Percentiles rank a stretch among this genome's conserved stretches.
Evolutionary conservation across 2,329 filamentous ascomycete species (phyloP).

Genomic region (Cercospora berteroae): DNA sequence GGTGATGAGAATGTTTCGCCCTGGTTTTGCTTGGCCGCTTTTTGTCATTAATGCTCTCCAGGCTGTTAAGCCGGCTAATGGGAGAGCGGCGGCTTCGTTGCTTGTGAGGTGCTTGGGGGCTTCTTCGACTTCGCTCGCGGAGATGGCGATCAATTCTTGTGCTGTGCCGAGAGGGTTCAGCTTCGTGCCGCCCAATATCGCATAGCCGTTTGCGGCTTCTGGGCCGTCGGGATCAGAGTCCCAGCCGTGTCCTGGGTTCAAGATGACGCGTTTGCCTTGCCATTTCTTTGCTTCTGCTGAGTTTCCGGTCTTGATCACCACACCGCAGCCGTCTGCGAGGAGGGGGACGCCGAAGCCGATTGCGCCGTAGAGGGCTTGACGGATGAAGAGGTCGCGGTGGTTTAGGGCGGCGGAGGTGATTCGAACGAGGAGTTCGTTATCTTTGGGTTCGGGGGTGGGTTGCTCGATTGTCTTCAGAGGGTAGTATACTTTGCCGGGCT

Average conservation of each 20-base stretch:
- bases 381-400: conserved; percentile 92
- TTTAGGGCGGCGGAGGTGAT: conserved; percentile 82
- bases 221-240: conserved; percentile 67
- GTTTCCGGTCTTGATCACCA: conserved; percentile 64
- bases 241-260: conserved; percentile 81
- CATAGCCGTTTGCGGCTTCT: conserved; percentile 60
- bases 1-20: conserved; percentile 77
- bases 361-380: conserved; percentile 85
- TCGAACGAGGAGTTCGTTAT: conserved; percentile 67
- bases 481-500: conserved; percentile 86
- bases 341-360: conserved; percentile 76
- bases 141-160: conserved; percentile 69
- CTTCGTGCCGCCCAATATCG: conserved; percentile 68
- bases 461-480: conserved; percentile 60
- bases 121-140: conserved; percentile 70
- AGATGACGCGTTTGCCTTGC: conserved; percentile 68
- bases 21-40: conserved; percentile 60
- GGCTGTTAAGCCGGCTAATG: conserved; percentile 79
- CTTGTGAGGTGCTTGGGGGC: conserved; percentile 70
- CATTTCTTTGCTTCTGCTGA: conserved; percentile 54
- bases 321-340: conserved; percentile 77
- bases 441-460: conserved; percentile 58
- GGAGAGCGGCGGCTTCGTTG: conserved; percentile 77
- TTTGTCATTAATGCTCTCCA: conserved; percentile 86
- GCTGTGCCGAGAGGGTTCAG: conserved; percentile 66